phyloP scores from a whole-genome alignment of 208 protist species.

The Endotrypanum monterogeii region DNA sequence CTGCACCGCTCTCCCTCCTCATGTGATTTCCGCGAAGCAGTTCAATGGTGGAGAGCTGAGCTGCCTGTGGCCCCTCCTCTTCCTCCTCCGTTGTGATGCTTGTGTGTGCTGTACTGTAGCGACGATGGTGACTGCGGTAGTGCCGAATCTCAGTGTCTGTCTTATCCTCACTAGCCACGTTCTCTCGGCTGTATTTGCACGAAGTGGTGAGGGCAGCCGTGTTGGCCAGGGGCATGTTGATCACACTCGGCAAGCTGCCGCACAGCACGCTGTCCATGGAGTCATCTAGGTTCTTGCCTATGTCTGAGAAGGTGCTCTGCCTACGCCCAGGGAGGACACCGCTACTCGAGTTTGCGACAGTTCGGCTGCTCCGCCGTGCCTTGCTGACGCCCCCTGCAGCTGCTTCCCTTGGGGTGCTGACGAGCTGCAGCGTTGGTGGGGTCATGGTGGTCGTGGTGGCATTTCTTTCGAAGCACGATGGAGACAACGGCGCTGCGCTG shows the following conservation, averaged over 20 bases:
- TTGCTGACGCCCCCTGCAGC: neutral
- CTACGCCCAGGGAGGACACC: neutral
- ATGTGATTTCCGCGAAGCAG: constrained; percentile 11
- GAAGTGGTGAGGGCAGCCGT: neutral
- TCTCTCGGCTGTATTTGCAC: constrained; percentile 16
- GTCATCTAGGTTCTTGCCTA: constrained; percentile 23
- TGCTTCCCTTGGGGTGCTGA: neutral
- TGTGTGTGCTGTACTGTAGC: constrained; percentile 16
- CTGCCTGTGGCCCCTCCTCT: neutral
- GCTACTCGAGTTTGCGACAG: neutral
- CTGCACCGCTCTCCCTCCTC: neutral
- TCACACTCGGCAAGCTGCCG: constrained; percentile 6
- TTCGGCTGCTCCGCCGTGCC: neutral
- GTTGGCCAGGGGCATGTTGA: neutral
- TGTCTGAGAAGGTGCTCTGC: constrained; percentile 18
- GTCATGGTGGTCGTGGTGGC: neutral
- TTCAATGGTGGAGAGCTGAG: constrained; percentile 13
- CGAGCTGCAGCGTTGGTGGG: neutral
- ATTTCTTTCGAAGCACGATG: neutral
- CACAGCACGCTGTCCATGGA: constrained; percentile 27
- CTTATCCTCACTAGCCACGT: neutral
- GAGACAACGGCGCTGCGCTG: neutral
- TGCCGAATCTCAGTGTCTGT: constrained; percentile 2
- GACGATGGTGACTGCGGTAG: neutral
- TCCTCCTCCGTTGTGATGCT: constrained; percentile 19